Base-by-base conservation (phyloP, 2,329 filamentous ascomycete genomes). In the Camillea tinctor region DNA sequence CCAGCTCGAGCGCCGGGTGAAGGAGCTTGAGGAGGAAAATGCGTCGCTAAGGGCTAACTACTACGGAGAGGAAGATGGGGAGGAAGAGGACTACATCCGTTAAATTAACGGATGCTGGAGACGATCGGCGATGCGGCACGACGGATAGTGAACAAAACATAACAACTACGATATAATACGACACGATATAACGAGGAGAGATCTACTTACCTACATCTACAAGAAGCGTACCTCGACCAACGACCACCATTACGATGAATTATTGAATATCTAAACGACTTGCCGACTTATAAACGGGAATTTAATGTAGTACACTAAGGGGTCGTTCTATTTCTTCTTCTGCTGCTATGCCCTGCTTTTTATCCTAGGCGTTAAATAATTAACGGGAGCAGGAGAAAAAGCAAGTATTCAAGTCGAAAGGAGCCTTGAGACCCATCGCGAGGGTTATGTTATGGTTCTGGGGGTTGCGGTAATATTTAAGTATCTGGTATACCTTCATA, bases 21-120 rank as follows among this genome's bases (percentile, higher is more conserved):
- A 11, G 40, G 17, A 44, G 24, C 40, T 57, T 13, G 17, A 53
- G 62, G n/a, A 52, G 49, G 48, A 56, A 3, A 15, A 59, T 20
- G 55, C 59, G 50, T 54, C 9, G 3, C 30, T 58, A 48, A 58
- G 22, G 22, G 44, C 23, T 17, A 26, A 5, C 49, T 20, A 17
- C 44, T 40, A 51, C 22, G 6, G 17, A 15, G 23, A 49, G 19
- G n/a, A 20, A 15, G n/a, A 22, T 3, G 62, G 61, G 11, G 50
- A 63, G 11, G 50, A 57, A 1, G 64, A 66, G 20, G 61, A 64
- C 0, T 66, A 65, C 23, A 60, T 65, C 6, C 58, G 63, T 15
- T 53, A 44, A 44, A 44, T n/a, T 15, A 44, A 44, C 36, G 13
- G 36, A 44, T 44, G 2, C 36, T 57, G 21, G 61, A 22, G 56